Base-by-base conservation (phyloP, 352 stramenopile genomes). In the Phytophthora pisi region DNA sequence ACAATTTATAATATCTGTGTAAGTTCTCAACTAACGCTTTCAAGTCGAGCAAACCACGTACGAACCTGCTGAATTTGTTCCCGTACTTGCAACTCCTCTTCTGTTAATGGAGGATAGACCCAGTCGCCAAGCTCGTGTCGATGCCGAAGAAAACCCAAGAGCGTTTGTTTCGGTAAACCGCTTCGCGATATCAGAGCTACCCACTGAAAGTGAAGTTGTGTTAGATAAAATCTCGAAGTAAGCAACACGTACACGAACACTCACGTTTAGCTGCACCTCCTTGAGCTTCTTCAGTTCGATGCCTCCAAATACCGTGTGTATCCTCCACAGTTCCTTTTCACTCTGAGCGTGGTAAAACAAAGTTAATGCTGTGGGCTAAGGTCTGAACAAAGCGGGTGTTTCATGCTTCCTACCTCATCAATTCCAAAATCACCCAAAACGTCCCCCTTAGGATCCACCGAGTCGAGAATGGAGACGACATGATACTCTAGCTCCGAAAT, bases 111-210 rank as follows among this genome's bases (percentile, higher is more conserved):
- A 2, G 83, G 81, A 28, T 82, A 88, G 24, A 40, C 45, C 81
- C 83, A 91, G 8, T 81, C 52, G 10, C 78, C 78, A 31, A 89
- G 70, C 45, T 91, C 83, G n/a, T 86, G 81, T 2, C 83, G 79
- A 30, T 78, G 76, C 6, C 64, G 55, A 3, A 91, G 51, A 18
- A 72, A 68, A 2, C 61, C 49, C 7, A 87, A 43, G 23, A 91
- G 49, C 0, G 38, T 34, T 20, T 73, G 52, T 7, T 64, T 61
- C 4, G 68, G 28, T 18, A 92, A 62, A 38, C 72, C 80, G 16
- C 72, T 85, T n/a, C 77, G 66, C 7, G 78, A 78, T 45, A 90
- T 86, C 18, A 89, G 51, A 10, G 72, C 67, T 28, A 61, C 9
- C 74, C 79, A 92, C 81, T 90, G 16, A 47, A 24, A 23, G 5